Conservation (phyloP, 2,329 filamentous ascomycete species). For the Colletotrichum lupini region DNA sequence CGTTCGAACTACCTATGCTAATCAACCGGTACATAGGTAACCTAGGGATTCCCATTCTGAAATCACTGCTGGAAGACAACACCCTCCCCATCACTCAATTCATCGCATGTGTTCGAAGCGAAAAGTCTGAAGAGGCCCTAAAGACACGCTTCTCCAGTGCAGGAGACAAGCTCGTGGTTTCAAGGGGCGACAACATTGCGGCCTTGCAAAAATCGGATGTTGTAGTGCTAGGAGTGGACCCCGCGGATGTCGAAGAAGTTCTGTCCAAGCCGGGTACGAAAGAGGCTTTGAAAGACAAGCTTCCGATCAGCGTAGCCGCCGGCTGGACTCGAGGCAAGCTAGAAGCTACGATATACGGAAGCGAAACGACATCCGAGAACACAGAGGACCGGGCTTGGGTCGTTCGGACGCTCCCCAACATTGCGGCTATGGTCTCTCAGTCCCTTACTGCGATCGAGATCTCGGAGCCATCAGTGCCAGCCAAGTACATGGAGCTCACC, state of each 20-base stretch:
- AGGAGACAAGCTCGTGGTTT: slow-evolving; percentile 36
- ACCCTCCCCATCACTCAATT: slow-evolving; percentile 40
- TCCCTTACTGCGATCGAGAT: slow-evolving; percentile 47
- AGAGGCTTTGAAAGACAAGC: slow-evolving; percentile 53
- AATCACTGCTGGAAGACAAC: slow-evolving; percentile 36
- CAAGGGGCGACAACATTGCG: slow-evolving; percentile 46
- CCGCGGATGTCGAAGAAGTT: slow-evolving; percentile 52
- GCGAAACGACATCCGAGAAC: slow-evolving; percentile 34
- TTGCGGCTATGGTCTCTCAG: slow-evolving; percentile 46
- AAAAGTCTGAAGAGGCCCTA: slow-evolving; percentile 39
- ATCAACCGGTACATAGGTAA: slow-evolving; percentile 40
- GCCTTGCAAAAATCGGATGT: slow-evolving; percentile 51
- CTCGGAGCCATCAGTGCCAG: slow-evolving; percentile 37
- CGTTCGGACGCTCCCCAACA: slow-evolving; percentile 48
- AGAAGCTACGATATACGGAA: slow-evolving; percentile 48
- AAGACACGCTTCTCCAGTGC: slow-evolving; percentile 37
- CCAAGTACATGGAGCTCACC: slow-evolving; percentile 39
- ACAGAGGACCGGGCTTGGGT: slow-evolving; percentile 39
- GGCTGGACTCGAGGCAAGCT: slow-evolving; percentile 57
- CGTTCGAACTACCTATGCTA: background rate
- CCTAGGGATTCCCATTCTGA: slow-evolving; percentile 45
- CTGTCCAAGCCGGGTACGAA: slow-evolving; percentile 49
- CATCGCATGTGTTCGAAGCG: slow-evolving; percentile 45
- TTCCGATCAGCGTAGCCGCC: slow-evolving; percentile 62
- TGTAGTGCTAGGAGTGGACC: slow-evolving; percentile 59